phyloP scores from a whole-genome alignment of 129 eudicot genomes.

The Flaveria sonorensis region DNA sequence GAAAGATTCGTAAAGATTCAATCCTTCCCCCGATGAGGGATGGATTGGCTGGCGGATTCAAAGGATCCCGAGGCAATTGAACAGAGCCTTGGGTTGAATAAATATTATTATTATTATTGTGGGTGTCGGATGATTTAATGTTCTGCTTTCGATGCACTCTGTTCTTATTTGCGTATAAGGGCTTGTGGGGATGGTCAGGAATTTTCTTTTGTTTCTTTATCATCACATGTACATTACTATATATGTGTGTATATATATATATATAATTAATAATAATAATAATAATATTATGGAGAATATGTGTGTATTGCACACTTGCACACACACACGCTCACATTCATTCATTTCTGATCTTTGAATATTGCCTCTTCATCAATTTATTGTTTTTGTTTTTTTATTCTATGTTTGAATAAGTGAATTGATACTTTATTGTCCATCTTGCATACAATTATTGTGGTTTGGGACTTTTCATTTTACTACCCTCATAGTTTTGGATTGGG shows the following conservation, averaged over 20 bases:
- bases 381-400: background rate
- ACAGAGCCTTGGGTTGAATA: slow-evolving; percentile 16
- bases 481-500: background rate
- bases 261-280: no score
- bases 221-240: background rate
- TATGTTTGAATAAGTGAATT: background rate
- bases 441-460: background rate
- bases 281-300: no score
- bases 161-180: slow-evolving; percentile 12
- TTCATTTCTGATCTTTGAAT: background rate
- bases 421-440: background rate
- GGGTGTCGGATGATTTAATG: slow-evolving; percentile 11
- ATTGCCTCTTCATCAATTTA: background rate
- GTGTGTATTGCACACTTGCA: no score
- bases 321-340: background rate
- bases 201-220: slow-evolving; percentile 7
- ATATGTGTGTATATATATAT: background rate
- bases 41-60: slow-evolving; percentile 29
- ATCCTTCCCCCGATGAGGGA: slow-evolving; percentile 33
- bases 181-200: slow-evolving; percentile 29
- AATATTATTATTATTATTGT: background rate
- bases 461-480: background rate
- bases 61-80: slow-evolving; percentile 24
- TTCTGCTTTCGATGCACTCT: slow-evolving; percentile 10
- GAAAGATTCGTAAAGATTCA: slow-evolving; percentile 36